A percentile compares a stretch with the other conserved stretches of the same genome.
Evolutionary conservation across 2,329 filamentous ascomycete genomes (phyloP).

Genomic region (Fusarium sp.): DNA sequence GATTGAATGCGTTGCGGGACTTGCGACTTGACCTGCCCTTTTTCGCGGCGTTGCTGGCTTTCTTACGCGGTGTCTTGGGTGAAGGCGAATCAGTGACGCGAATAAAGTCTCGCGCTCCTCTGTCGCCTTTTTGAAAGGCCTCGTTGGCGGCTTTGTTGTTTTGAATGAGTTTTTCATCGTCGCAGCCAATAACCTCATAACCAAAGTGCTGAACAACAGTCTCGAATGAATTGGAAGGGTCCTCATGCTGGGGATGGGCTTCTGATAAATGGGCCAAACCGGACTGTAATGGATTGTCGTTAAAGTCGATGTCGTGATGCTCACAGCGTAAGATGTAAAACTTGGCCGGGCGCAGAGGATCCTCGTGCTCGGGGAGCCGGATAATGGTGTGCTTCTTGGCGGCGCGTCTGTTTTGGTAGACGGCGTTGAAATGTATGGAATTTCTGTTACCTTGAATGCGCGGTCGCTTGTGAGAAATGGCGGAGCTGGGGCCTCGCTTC

Average conservation of each 20-base stretch:
- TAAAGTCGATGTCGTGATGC: slow-evolving; percentile 17
- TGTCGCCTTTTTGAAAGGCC: not conserved
- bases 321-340: slow-evolving; percentile 32
- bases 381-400: slow-evolving; percentile 26
- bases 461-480: not conserved
- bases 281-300: slow-evolving; percentile 10
- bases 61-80: not conserved
- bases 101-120: slow-evolving; percentile 6
- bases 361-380: not conserved
- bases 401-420: slow-evolving; percentile 29
- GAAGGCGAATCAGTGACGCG: not conserved
- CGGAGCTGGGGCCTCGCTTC: not conserved
- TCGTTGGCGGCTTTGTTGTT: slow-evolving; percentile 15
- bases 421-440: slow-evolving; percentile 24
- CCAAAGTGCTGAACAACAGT: slow-evolving; percentile 18
- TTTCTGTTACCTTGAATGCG: not conserved
- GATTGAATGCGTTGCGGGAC: not conserved
- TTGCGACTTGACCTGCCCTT: not conserved
- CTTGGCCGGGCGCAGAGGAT: not conserved
- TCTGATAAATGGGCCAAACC: slow-evolving; percentile 8
- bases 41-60: not conserved
- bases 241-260: not conserved
- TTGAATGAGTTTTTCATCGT: slow-evolving; percentile 6
- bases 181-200: slow-evolving; percentile 18
- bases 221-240: not conserved